Evolutionary conservation across 768 basidiomycete genomes (phyloP).

Genomic region (Phallus indusiatus): DNA sequence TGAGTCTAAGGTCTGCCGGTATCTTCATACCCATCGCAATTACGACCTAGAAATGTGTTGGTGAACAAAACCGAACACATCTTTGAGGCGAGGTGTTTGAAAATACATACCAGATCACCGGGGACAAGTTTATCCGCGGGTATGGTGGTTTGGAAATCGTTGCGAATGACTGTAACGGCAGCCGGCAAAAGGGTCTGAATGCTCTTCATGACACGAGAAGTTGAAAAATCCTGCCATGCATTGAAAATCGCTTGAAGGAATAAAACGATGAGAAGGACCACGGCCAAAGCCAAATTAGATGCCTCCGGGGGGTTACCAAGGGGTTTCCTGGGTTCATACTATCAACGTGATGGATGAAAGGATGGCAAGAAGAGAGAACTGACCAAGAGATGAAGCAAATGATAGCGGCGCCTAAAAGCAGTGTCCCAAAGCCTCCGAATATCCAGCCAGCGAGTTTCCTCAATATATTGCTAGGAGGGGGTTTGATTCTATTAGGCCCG

Average conservation of each 20-base stretch:
- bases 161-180: slow-evolving; percentile 52
- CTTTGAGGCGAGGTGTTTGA: too few relatives aligned
- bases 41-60: slow-evolving; percentile 24
- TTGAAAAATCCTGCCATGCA: slow-evolving; percentile 48
- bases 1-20: slow-evolving; percentile 59
- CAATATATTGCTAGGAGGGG: slow-evolving; percentile 33
- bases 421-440: slow-evolving; percentile 43
- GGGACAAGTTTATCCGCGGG: slow-evolving; percentile 55
- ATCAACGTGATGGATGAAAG: slow-evolving; percentile 21
- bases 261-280: slow-evolving; percentile 40
- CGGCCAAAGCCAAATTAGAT: slow-evolving; percentile 51
- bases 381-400: slow-evolving; percentile 47
- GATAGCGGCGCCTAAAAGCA: slow-evolving; percentile 36
- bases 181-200: slow-evolving; percentile 60
- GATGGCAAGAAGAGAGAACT: background rate
- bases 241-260: slow-evolving; percentile 33
- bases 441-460: slow-evolving; percentile 41
- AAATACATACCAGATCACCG: slow-evolving; percentile 41
- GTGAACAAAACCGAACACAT: too few relatives aligned
- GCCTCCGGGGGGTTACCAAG: slow-evolving; percentile 46
- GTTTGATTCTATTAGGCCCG: slow-evolving; percentile 44
- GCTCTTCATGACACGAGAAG: slow-evolving; percentile 48
- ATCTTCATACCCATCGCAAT: slow-evolving; percentile 59
- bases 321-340: slow-evolving; percentile 42
- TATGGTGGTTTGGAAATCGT: slow-evolving; percentile 34